Percentiles rank a stretch among this genome's conserved stretches.
Conservation (phyloP, 768 basidiomycete genomes). For the Lyophyllum decastes region DNA sequence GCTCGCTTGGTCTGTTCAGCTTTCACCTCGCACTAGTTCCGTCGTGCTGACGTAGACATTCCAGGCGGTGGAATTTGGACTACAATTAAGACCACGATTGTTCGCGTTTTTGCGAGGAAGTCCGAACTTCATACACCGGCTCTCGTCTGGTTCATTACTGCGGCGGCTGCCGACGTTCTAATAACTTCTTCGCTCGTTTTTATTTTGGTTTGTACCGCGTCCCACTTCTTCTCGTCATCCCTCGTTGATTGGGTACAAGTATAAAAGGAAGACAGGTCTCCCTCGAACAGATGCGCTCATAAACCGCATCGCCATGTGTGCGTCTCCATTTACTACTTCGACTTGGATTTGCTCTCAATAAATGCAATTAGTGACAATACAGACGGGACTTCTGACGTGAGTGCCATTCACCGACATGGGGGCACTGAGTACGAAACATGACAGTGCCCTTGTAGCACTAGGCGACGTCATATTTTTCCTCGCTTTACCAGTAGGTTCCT, state of each 20-base stretch:
- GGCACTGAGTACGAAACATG: no score
- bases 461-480: slow-evolving; percentile 44
- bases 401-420: no score
- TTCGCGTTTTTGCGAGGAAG: slow-evolving; percentile 24
- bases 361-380: no score
- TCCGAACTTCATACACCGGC: slow-evolving; percentile 29
- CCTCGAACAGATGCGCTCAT: slow-evolving; percentile 30
- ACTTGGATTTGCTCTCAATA: no score
- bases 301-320: slow-evolving; percentile 27
- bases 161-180: slow-evolving; percentile 45
- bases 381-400: no score
- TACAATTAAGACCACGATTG: slow-evolving; percentile 19
- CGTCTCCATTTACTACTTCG: no score
- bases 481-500: slow-evolving; percentile 33
- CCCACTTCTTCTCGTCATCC: background rate
- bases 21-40: background rate
- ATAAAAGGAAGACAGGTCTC: slow-evolving; percentile 31
- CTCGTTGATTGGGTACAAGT: slow-evolving; percentile 24
- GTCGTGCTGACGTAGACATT: no score
- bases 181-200: slow-evolving; percentile 43
- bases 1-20: background rate
- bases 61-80: slow-evolving; percentile 33
- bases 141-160: slow-evolving; percentile 42
- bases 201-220: slow-evolving; percentile 35
- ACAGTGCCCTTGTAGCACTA: slow-evolving; percentile 37